Percentiles rank a stretch among this genome's conserved stretches.
phyloP scores from a whole-genome alignment of 2,329 filamentous ascomycete species.

The Corniculantispora saksenae region DNA sequence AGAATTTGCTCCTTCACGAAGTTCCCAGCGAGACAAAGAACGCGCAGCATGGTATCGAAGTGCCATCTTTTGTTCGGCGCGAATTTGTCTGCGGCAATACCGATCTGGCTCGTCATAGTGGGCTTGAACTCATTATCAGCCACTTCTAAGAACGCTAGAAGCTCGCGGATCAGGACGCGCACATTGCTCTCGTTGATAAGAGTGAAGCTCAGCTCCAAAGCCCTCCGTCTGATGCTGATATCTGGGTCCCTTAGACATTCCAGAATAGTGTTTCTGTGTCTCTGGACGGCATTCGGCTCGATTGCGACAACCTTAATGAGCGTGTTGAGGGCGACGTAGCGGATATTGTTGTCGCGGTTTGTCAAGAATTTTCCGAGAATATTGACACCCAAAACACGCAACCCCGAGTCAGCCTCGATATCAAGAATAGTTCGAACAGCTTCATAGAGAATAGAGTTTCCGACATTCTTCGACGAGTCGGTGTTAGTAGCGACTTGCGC shows the following conservation, averaged over 20 bases:
- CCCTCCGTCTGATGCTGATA: slow-evolving; percentile 93
- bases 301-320: slow-evolving; percentile 97
- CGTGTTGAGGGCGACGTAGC: slow-evolving; percentile 96
- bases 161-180: slow-evolving; percentile 85
- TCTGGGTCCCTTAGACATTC: slow-evolving; percentile 96
- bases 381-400: slow-evolving; percentile 93
- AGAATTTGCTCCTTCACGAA: slow-evolving; percentile 98
- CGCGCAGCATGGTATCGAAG: slow-evolving; percentile 93
- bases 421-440: slow-evolving; percentile 95
- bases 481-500: slow-evolving; percentile 98
- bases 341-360: slow-evolving; percentile 99
- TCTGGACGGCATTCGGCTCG: slow-evolving; percentile 94
- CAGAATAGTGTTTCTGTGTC: slow-evolving; percentile 94
- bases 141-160: slow-evolving; percentile 92
- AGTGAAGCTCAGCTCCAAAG: slow-evolving; percentile 97
- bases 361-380: slow-evolving; percentile 97
- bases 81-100: slow-evolving; percentile 92
- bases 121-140: slow-evolving; percentile 99
- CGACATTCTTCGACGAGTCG: slow-evolving; percentile 96
- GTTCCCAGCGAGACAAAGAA: slow-evolving; percentile 90
- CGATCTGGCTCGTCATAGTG: slow-evolving; percentile 97
- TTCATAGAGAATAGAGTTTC: slow-evolving; percentile 97
- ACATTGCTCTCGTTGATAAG: slow-evolving; percentile 97
- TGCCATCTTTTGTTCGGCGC: slow-evolving; percentile 98
- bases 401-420: slow-evolving; percentile 93